Conservation (phyloP, 2,329 filamentous ascomycete species). For the Pyrenophora graminea region DNA sequence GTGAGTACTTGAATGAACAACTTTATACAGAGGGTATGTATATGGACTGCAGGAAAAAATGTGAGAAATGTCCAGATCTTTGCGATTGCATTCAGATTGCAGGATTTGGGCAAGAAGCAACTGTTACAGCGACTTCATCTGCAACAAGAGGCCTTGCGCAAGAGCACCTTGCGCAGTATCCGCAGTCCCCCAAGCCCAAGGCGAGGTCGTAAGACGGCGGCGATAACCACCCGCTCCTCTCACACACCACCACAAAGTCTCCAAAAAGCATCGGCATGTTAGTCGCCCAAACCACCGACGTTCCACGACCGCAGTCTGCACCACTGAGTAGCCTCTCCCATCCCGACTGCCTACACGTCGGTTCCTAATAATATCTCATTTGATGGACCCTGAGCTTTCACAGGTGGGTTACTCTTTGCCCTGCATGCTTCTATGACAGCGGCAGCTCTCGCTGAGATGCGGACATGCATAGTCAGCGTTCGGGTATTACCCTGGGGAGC, state of each 20-base stretch:
- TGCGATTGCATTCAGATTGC: background rate
- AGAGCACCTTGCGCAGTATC: conserved; percentile 6
- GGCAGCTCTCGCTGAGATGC: background rate
- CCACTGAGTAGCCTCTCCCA: conserved; percentile 1
- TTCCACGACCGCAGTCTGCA: conserved; percentile 9
- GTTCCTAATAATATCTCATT: conserved; percentile 11
- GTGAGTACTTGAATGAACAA: background rate
- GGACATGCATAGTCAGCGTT: conserved; percentile 8
- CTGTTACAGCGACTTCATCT: background rate
- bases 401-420: background rate
- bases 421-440: conserved; percentile 1
- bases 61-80: background rate
- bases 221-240: conserved; percentile 4
- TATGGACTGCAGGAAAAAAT: background rate
- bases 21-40: background rate
- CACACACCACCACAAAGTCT: conserved; percentile 5
- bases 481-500: conserved; percentile 15
- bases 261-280: conserved; percentile 11
- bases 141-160: conserved; percentile 3
- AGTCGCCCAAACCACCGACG: conserved; percentile 9
- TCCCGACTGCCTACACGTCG: background rate
- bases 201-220: conserved; percentile 9
- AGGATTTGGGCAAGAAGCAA: background rate
- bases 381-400: conserved; percentile 1
- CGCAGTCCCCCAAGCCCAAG: conserved; percentile 10